phyloP scores from a whole-genome alignment of 345 rosid species.

The Lepidium africanum region DNA sequence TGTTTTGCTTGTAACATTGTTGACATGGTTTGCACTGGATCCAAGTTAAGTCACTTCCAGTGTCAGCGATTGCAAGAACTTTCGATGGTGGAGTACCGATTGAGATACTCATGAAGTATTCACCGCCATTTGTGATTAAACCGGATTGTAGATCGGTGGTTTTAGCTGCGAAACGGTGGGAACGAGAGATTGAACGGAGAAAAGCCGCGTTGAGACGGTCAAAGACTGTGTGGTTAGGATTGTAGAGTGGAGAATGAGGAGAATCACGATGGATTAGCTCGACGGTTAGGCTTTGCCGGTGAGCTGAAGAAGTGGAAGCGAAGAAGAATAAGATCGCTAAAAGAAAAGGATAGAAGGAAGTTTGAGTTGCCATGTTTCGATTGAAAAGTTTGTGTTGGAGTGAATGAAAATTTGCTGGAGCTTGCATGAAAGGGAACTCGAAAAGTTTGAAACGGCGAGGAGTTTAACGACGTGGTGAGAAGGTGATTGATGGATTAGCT shows the following conservation, averaged over 20 bases:
- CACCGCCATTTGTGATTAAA: conserved; percentile 5
- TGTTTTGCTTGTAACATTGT: conserved; percentile 22
- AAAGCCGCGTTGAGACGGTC: conserved; percentile 26
- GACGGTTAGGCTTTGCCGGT: not conserved
- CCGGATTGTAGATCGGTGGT: conserved; percentile 16
- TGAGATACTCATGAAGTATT: conserved; percentile 27
- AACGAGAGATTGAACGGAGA: conserved; percentile 26
- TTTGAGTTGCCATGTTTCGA: not conserved
- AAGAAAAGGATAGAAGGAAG: not conserved
- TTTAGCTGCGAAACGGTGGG: conserved; percentile 20
- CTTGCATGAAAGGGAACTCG: not conserved
- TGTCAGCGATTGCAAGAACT: conserved; percentile 24
- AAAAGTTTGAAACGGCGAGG: conserved; percentile 11
- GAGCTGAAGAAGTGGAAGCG: not conserved
- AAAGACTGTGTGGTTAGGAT: conserved; percentile 9
- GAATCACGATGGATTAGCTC: conserved; percentile 36
- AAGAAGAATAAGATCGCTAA: not conserved
- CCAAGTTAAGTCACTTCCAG: conserved; percentile 27
- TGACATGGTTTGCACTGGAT: conserved; percentile 28
- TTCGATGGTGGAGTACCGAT: conserved; percentile 29
- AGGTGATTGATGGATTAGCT: not conserved
- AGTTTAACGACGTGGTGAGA: not conserved
- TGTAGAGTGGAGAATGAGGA: conserved; percentile 25
- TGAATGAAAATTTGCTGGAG: not conserved
- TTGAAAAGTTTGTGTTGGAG: not conserved